Evolutionary conservation across 2,329 filamentous ascomycete species (phyloP), one percentile per base, ranked within the genome.

Genomic region (Ceratocystis destructans): DNA sequence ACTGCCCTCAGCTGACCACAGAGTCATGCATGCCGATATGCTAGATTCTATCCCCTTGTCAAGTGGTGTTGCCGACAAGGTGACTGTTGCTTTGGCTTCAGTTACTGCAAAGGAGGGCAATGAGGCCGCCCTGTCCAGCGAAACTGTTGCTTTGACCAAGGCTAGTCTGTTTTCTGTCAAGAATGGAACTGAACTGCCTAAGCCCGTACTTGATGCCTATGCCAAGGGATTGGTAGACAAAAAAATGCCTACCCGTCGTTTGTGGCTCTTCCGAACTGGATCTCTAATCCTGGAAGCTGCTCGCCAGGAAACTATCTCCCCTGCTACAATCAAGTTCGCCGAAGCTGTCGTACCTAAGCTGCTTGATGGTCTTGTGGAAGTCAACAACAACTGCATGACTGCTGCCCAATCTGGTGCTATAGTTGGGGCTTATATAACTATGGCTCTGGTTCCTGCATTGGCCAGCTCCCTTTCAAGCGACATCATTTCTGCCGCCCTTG

Each of bases 201-300:
- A 88, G 70, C 74, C 84, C 3, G 80, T 87, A 1, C 74, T 85
- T 1, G 90, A 93, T 71, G 80, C 84, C 0, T 87, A 95, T 70
- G 77, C 82, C 33, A 97, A 96, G 75, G 94, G 93, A 0, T 79
- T 95, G 55, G 80, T 81, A 6, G 94, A 99, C 70, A 99, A 97
- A 76, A 90, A 91, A 71, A 78, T 88, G 1, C 81, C 86, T 5
- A 83, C 89, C 64, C 86, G 89, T 33, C 89, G 87, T 69, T 77
- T 90, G 25, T 99, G 94, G 94, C 81, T 90, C 64, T 78, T 94
- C 46, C 85, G 85, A 50, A 78, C 87, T 44, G 90, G 88, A 50
- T 83, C 89, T 41, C 77, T 92, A 1, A 77, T 96, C 59, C 41
- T 31, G 2, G 50, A 68, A 22, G 75, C 80, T 48, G 76, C 79